Conservation (phyloP, 2,329 filamentous ascomycete genomes). For the Fusarium pilosicola region DNA sequence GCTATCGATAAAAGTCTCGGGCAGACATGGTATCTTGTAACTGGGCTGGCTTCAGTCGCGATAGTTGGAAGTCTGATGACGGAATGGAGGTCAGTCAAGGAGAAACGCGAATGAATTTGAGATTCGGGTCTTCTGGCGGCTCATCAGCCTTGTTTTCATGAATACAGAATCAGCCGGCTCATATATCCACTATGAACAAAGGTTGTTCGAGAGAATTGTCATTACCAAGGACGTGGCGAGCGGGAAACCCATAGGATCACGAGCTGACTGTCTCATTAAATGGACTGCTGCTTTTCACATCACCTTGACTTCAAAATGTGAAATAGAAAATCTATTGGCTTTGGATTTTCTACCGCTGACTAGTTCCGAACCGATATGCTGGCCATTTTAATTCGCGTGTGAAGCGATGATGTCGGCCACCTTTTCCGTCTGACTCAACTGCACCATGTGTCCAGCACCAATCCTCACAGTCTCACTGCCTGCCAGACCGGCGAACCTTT, state of each 20-base stretch:
- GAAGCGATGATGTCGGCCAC: not conserved
- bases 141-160: fast-evolving
- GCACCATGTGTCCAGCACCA: not conserved
- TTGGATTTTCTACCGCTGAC: fast-evolving
- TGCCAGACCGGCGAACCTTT: not conserved
- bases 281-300: fast-evolving
- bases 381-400: not conserved
- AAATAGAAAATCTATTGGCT: fast-evolving
- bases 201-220: too few relatives aligned
- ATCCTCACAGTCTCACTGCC: not conserved
- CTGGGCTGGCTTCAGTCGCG: conserved; percentile 7
- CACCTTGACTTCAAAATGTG: fast-evolving
- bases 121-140: not conserved
- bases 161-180: fast-evolving
- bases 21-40: conserved; percentile 22
- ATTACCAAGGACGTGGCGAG: not conserved
- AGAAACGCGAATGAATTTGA: not conserved
- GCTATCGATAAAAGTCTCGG: not conserved
- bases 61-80: conserved; percentile 19
- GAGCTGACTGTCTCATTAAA: not conserved
- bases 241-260: too few relatives aligned
- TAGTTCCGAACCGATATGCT: fast-evolving
- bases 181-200: not conserved
- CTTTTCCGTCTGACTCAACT: not conserved
- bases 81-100: conserved; percentile 23